Evolutionary conservation across 169 alveolate species (phyloP), one percentile per base, ranked within the genome.

Genomic region (Cryptosporidium meleagridis): DNA sequence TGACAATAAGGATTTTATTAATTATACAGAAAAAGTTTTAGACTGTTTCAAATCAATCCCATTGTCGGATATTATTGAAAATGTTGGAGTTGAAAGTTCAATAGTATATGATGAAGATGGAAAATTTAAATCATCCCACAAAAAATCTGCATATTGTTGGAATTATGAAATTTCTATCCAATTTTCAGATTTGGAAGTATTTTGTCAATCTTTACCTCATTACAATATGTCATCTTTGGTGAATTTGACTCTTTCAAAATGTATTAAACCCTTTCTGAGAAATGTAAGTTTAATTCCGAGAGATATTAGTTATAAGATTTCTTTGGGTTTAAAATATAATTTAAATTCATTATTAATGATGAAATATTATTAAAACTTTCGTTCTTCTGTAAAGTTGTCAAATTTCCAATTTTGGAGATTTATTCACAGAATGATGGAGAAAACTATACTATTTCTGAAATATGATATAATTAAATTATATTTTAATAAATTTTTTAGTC

Each of bases 161-260:
- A 94, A 93, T 37, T 96, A 97, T 91, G 95, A 93, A 61, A 93
- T 95, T 18, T 92, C 94, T 3, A 72, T 97, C 26, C 97, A 96
- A 70, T 95, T 96, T 85, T 97, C 95, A 65, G 94, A 95, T 26
- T 85, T 94, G 35, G 69, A 93, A 55, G 86, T 85, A 84, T 93
- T 96, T 92, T 85, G 95, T 85, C 86, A 94, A 67, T 23, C 33
- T 33, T 26, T 80, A 21, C 89, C 89, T 41, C 80, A 65, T n/a
- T 80, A 61, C 5, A 62, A 37, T 45, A 62, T 62, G 35, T 80
- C 89, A 1, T 21, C 69, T 39, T 14, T 80, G 21, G 62, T 80
- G n/a, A 80, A 80, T 33, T 51, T 62, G 7, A 80, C 75, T 29
- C 48, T 80, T 23, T 80, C 89, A 29, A 80, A 80, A 53, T 80